Percentiles rank a stretch among this genome's conserved stretches.
Evolutionary conservation across 805 yeast species (phyloP).

Genomic region (Candida koratica): DNA sequence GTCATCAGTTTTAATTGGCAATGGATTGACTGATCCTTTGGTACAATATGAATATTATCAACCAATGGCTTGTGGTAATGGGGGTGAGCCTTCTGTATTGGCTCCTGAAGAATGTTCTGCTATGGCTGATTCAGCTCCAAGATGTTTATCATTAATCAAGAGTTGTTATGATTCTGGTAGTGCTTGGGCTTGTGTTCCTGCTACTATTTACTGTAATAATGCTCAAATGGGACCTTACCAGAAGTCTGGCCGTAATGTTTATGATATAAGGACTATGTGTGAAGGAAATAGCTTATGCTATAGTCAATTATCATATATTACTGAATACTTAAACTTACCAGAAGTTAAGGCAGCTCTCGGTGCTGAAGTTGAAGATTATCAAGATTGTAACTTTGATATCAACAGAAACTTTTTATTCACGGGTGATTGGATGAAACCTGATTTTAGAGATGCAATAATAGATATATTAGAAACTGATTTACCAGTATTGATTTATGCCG

Average conservation of each 20-base stretch:
- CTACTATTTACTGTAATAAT: constrained; percentile 83
- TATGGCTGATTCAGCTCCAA: constrained; percentile 59
- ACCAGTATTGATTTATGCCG: constrained; percentile 89
- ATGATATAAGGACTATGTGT: constrained; percentile 81
- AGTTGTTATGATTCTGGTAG: constrained; percentile 73
- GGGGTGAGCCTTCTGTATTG: constrained; percentile 76
- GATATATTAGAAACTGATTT: constrained; percentile 62
- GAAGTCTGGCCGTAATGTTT: constrained; percentile 83
- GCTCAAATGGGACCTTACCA: constrained; percentile 78
- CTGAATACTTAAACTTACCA: constrained; percentile 70
- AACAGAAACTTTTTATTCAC: constrained; percentile 75
- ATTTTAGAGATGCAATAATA: constrained; percentile 48
- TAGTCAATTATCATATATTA: constrained; percentile 70
- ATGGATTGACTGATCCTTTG: constrained; percentile 85
- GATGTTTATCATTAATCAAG: constrained; percentile 73
- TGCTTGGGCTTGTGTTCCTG: constrained; percentile 87
- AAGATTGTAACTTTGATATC: constrained; percentile 73
- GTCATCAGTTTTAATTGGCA: constrained; percentile 82
- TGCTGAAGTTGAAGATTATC: constrained; percentile 77
- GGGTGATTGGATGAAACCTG: constrained; percentile 93
- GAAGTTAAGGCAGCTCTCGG: constrained; percentile 81
- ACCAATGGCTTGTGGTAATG: constrained; percentile 93
- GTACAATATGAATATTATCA: constrained; percentile 74
- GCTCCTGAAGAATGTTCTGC: constrained; percentile 63
- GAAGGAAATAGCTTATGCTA: constrained; percentile 71